These are phyloP conservation scores for Beauveria caledonica DNA, from an alignment of 2,329 filamentous ascomycete genomes.

Conservation along the genomic window DNA sequence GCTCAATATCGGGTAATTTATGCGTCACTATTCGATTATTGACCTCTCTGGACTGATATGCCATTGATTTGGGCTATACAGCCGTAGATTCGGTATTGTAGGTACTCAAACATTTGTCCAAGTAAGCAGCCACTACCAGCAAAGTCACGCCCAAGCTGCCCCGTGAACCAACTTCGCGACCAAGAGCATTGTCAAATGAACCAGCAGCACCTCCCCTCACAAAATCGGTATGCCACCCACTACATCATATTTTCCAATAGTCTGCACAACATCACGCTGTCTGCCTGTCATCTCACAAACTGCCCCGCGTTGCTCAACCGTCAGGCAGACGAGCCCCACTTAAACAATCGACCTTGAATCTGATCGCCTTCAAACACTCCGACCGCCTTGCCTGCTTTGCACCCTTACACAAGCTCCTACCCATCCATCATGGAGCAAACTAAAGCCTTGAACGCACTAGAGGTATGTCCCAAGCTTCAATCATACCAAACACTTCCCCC, in stretches of 20 bases:
- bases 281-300: neutral
- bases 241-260: neutral
- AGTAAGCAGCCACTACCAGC: too few species aligned
- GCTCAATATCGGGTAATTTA: too few species aligned
- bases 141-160: too few species aligned
- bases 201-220: too few species aligned
- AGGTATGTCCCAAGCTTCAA: slow-evolving; percentile 32
- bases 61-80: too few species aligned
- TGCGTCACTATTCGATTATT: too few species aligned
- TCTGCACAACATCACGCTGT: neutral
- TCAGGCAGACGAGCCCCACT: slow-evolving; percentile 3
- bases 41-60: too few species aligned
- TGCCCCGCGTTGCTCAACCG: slow-evolving; percentile 11
- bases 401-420: slow-evolving; percentile 4
- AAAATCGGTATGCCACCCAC: too few species aligned
- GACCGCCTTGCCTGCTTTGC: slow-evolving; percentile 5
- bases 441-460: slow-evolving; percentile 56
- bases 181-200: too few species aligned
- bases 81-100: too few species aligned
- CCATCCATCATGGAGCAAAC: slow-evolving; percentile 61
- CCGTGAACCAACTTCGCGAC: too few species aligned
- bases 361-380: slow-evolving; percentile 10
- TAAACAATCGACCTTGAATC: neutral
- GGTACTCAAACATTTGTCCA: too few species aligned
- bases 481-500: neutral